These are phyloP conservation scores for Cnidoscolus chayamansa DNA, from an alignment of 441 rosid genomes.

Conservation along the genomic window DNA sequence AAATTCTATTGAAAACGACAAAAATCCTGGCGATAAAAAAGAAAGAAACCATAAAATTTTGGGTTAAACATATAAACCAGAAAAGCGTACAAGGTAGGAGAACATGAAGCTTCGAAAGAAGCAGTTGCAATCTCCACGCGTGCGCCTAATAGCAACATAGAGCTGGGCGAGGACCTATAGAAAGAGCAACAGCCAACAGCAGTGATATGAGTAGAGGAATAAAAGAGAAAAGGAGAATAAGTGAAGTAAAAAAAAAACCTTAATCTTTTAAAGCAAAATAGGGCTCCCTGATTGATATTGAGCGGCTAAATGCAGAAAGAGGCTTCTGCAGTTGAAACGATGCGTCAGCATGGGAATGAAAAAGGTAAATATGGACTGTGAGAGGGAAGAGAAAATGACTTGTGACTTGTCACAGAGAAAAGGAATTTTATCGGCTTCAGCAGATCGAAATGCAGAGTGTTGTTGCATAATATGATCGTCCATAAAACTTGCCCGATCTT, in stretches of 20 bases:
- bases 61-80: neutral
- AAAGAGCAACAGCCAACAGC: neutral
- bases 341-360: too few relatives aligned
- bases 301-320: conserved; percentile 54
- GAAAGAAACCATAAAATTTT: neutral
- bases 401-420: conserved; percentile 62
- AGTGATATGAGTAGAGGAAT: neutral
- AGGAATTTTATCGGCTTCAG: conserved; percentile 51
- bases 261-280: conserved; percentile 74
- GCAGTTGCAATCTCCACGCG: conserved; percentile 92
- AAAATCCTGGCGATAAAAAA: neutral
- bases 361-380: neutral
- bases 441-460: conserved; percentile 47
- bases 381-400: conserved; percentile 8
- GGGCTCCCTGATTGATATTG: conserved; percentile 81
- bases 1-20: neutral
- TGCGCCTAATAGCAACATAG: conserved; percentile 68
- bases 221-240: neutral
- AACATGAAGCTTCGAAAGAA: conserved; percentile 89
- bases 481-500: conserved; percentile 46
- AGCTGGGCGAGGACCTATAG: conserved; percentile 54
- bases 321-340: conserved; percentile 53
- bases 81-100: conserved; percentile 66
- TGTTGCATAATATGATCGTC: conserved; percentile 47
- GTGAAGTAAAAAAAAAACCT: conserved; percentile 41